These are phyloP conservation scores for Arabidopsis thaliana DNA, from an alignment of 345 rosid species.

Conservation along the genomic window TAIR10.1 NC_003075.7:8566001-8566500, in stretches of 20 bases:
- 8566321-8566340: constrained; percentile 47
- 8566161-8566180: constrained; percentile 35
- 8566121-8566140: neutral
- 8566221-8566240: constrained; percentile 10
- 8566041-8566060: neutral
- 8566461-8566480: constrained; percentile 59
- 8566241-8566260: constrained; percentile 34
- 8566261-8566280: constrained; percentile 75
- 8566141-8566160: constrained; percentile 18
- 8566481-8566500: constrained; percentile 83
- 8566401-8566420: constrained; percentile 97
- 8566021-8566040: constrained; percentile 54
- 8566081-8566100: constrained; percentile 43
- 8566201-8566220: neutral
- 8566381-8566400: constrained; percentile 92
- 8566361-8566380: constrained; percentile 72
- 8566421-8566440: constrained; percentile 77
- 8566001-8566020: constrained; percentile 67
- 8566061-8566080: constrained; percentile 56
- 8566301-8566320: constrained; percentile 46
- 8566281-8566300: constrained; percentile 55
- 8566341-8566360: constrained; percentile 76
- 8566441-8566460: constrained; percentile 54
- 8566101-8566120: constrained; percentile 43
- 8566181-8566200: constrained; percentile 10